A percentile compares a stretch with the other conserved stretches of the same genome.
Conservation (phyloP, 202 grass and related monocot genomes). For the Eragrostis tef region DNA sequence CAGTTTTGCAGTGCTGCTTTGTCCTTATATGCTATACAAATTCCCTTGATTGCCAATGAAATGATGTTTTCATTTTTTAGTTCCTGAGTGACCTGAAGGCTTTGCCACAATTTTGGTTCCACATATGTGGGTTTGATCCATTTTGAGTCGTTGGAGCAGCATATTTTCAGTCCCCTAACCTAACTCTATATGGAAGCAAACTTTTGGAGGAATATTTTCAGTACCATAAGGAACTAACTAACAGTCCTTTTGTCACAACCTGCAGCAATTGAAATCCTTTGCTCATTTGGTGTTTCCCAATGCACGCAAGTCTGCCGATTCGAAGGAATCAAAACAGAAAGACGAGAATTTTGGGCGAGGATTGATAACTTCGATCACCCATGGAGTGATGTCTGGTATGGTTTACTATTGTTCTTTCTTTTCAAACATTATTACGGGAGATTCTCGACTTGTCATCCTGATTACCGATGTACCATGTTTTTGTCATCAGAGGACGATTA, state of each 20-base stretch:
- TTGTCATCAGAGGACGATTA: conserved; percentile 57
- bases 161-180: not conserved
- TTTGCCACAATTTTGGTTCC: conserved; percentile 1
- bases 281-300: conserved; percentile 86
- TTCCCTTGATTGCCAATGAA: not conserved
- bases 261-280: conserved; percentile 80
- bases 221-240: not conserved
- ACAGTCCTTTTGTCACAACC: conserved; percentile 17
- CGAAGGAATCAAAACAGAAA: conserved; percentile 51
- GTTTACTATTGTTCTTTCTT: not conserved
- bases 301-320: conserved; percentile 53
- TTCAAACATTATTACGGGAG: no score
- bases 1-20: not conserved
- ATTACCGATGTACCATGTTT: not conserved
- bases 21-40: not conserved
- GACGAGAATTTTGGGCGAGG: conserved; percentile 60
- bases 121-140: not conserved
- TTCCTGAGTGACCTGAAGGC: not conserved
- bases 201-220: not conserved
- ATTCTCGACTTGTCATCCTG: not conserved
- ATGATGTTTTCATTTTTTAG: not conserved
- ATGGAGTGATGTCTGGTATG: conserved; percentile 76
- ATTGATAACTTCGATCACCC: conserved; percentile 71
- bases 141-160: not conserved
- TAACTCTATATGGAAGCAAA: not conserved